These are phyloP conservation scores for Torulaspora franciscae DNA, from an alignment of 805 yeast genomes.

Conservation along the genomic window DNA sequence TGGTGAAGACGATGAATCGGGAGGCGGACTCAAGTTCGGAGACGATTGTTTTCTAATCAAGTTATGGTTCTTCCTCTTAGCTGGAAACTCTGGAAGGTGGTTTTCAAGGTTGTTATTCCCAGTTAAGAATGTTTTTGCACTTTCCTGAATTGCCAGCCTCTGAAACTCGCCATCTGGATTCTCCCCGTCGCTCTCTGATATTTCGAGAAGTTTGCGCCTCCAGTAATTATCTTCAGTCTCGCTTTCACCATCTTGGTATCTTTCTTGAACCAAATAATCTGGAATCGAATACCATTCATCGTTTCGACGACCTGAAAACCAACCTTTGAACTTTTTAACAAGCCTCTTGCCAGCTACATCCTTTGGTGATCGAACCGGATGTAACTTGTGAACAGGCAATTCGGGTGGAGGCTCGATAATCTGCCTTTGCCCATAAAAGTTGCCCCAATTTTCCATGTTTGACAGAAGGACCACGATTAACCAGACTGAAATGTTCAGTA, in stretches of 20 bases:
- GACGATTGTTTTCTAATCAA: background rate
- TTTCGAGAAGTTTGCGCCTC: background rate
- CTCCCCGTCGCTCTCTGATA: background rate
- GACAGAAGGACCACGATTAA: background rate
- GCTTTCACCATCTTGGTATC: background rate
- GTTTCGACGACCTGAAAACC: conserved; percentile 6
- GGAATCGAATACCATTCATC: conserved; percentile 1
- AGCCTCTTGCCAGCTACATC: conserved; percentile 7
- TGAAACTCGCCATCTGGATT: background rate
- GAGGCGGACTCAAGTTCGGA: background rate
- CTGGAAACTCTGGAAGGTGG: conserved; percentile 15
- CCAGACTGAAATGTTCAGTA: background rate
- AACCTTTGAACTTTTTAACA: conserved; percentile 11
- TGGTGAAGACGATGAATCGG: background rate
- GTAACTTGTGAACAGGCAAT: conserved; percentile 10
- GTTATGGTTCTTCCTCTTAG: background rate
- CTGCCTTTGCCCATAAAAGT: background rate
- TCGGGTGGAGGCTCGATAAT: conserved; percentile 15
- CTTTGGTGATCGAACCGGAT: background rate
- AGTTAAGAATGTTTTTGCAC: conserved; percentile 29
- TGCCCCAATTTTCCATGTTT: conserved; percentile 7
- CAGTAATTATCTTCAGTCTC: background rate
- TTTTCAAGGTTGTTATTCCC: conserved; percentile 18
- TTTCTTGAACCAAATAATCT: background rate
- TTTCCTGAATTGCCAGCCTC: conserved; percentile 11